A percentile compares a stretch with the other conserved stretches of the same genome.
Evolutionary conservation across 2,329 filamentous ascomycete genomes (phyloP).

Genomic region (Aspergillus unguis): DNA sequence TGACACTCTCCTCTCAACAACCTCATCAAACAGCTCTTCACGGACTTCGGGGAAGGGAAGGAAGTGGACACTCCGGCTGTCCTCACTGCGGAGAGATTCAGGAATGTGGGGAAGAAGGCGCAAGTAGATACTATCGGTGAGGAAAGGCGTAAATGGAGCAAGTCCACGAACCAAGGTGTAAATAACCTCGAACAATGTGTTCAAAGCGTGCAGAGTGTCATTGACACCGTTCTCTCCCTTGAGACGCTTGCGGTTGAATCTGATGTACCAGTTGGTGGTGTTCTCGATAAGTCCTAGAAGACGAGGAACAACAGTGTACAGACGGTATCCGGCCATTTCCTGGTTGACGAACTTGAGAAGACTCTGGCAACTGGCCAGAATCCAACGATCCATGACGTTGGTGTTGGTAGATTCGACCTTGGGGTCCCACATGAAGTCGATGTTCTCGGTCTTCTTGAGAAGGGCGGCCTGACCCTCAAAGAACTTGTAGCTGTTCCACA

Average conservation of each 20-base stretch:
- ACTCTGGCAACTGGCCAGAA: slow-evolving; percentile 87
- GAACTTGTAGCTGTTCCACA: slow-evolving; percentile 98
- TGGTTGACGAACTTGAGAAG: slow-evolving; percentile 86
- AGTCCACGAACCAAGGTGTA: slow-evolving; percentile 84
- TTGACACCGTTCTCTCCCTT: slow-evolving; percentile 85
- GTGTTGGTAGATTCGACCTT: slow-evolving; percentile 70
- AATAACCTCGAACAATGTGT: slow-evolving; percentile 90
- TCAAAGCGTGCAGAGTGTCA: slow-evolving; percentile 85
- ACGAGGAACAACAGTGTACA: slow-evolving; percentile 89
- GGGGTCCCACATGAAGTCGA: slow-evolving; percentile 77
- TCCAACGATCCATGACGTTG: slow-evolving; percentile 97
- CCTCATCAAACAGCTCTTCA: slow-evolving; percentile 80
- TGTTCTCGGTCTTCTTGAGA: slow-evolving; percentile 76
- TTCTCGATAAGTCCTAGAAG: slow-evolving; percentile 83
- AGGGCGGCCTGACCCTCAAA: slow-evolving; percentile 84
- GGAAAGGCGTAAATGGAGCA: slow-evolving; percentile 92
- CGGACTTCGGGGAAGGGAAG: slow-evolving; percentile 83
- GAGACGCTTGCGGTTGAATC: slow-evolving; percentile 84
- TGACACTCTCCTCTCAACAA: slow-evolving; percentile 78
- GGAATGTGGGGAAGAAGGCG: slow-evolving; percentile 80
- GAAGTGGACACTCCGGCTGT: slow-evolving; percentile 88
- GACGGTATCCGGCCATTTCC: slow-evolving; percentile 78
- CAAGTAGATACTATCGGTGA: slow-evolving; percentile 91
- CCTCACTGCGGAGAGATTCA: slow-evolving; percentile 63
- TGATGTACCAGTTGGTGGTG: slow-evolving; percentile 98